These are phyloP conservation scores for Pythium plurisporium DNA, from an alignment of 352 stramenopile species.

Conservation along the genomic window DNA sequence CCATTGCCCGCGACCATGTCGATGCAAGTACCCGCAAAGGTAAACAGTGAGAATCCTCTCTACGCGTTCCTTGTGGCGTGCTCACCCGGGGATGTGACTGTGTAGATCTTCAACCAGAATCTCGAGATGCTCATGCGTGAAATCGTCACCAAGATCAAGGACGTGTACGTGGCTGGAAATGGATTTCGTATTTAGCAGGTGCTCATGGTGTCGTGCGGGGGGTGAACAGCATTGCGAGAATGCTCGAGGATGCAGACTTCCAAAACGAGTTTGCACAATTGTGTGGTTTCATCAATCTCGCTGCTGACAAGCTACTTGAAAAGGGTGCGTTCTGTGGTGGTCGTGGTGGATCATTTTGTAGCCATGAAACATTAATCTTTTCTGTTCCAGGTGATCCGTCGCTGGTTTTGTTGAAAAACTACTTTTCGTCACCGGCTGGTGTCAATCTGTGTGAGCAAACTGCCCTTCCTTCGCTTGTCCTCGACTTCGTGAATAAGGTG, in stretches of 20 bases:
- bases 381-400: constrained; percentile 30
- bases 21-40: constrained; percentile 31
- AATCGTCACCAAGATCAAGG: constrained; percentile 41
- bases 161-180: constrained; percentile 33
- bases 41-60: background rate
- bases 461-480: constrained; percentile 56
- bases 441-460: constrained; percentile 59
- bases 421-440: constrained; percentile 44
- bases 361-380: background rate
- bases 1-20: background rate
- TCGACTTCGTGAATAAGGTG: constrained; percentile 64
- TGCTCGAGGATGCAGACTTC: constrained; percentile 32
- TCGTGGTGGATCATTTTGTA: background rate
- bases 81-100: background rate
- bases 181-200: too few relatives aligned
- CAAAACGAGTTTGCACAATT: constrained; percentile 39
- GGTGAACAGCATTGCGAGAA: constrained; percentile 54
- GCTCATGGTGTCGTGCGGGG: too few relatives aligned
- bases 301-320: constrained; percentile 39
- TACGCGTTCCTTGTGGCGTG: background rate
- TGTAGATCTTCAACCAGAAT: constrained; percentile 49
- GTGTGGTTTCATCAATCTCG: constrained; percentile 38
- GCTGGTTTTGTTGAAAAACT: constrained; percentile 35
- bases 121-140: constrained; percentile 53
- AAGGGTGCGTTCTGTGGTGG: constrained; percentile 24